Conservation (phyloP, 441 rosid genomes). For the Gossypium lobatum region DNA sequence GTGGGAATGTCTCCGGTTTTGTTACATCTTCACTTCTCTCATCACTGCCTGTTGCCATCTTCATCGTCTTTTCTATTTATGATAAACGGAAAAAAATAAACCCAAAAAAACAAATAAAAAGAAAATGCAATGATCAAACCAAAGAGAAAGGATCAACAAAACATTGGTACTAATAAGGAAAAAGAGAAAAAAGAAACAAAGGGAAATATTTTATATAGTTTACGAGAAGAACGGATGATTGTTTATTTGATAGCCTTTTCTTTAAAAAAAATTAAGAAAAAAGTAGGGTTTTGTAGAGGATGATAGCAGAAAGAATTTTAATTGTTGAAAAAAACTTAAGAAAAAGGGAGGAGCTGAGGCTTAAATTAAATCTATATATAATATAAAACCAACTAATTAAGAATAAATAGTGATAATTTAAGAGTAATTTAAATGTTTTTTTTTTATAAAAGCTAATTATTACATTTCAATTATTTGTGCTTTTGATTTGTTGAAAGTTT, state of each 20-base stretch:
- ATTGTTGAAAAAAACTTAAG: no score
- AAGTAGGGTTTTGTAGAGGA: slow-evolving; percentile 25
- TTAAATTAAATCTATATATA: no score
- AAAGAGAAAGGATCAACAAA: slow-evolving; percentile 6
- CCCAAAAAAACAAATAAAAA: slow-evolving; percentile 2
- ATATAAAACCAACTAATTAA: no score
- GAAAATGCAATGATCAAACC: neutral
- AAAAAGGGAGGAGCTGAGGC: neutral
- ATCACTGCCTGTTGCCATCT: slow-evolving; percentile 26
- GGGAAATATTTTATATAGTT: neutral
- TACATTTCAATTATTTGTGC: no score
- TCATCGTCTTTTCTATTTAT: neutral
- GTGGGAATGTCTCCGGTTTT: slow-evolving; percentile 9
- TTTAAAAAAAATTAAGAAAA: neutral
- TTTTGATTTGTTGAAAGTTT: no score
- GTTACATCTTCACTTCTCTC: slow-evolving; percentile 20
- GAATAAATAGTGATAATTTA: no score
- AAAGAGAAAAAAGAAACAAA: neutral
- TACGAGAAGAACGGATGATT: neutral
- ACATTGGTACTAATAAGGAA: neutral
- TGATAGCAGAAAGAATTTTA: neutral
- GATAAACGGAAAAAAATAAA: neutral
- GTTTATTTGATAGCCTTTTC: neutral
- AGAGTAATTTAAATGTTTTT: no score
- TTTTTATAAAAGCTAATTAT: no score